Percentiles rank a stretch among this genome's conserved stretches.
Evolutionary conservation across 2,329 filamentous ascomycete species (phyloP).

Genomic region (Tolypocladium nubicola): DNA sequence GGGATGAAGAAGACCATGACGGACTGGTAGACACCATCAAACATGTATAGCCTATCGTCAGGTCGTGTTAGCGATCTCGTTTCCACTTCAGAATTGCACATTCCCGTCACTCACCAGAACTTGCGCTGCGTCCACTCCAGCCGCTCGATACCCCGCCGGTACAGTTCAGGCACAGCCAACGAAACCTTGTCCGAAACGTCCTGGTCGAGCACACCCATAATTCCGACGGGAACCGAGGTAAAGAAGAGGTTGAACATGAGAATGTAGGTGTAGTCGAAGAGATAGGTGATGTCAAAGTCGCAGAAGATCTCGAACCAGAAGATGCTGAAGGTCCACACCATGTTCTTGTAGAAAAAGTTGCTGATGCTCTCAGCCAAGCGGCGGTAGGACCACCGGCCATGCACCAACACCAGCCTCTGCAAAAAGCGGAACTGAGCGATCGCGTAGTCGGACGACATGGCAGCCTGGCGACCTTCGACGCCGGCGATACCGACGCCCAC

Average conservation of each 20-base stretch:
- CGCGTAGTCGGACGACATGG: slow-evolving; percentile 93
- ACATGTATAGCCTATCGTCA: slow-evolving; percentile 69
- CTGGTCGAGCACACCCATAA: slow-evolving; percentile 95
- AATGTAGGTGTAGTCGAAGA: slow-evolving; percentile 97
- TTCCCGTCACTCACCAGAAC: slow-evolving; percentile 63
- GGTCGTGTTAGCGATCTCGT: slow-evolving; percentile 3
- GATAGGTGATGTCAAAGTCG: slow-evolving; percentile 92
- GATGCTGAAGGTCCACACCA: slow-evolving; percentile 91
- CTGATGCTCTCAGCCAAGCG: slow-evolving; percentile 86
- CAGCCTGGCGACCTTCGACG: slow-evolving; percentile 83
- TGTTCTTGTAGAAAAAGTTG: slow-evolving; percentile 99
- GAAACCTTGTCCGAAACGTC: slow-evolving; percentile 93
- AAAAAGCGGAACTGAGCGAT: slow-evolving; percentile 91
- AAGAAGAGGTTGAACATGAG: slow-evolving; percentile 94
- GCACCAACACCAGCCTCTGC: slow-evolving; percentile 74
- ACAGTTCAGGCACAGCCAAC: slow-evolving; percentile 87
- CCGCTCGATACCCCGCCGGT: slow-evolving; percentile 89
- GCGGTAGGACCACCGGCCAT: slow-evolving; percentile 94
- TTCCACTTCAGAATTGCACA: neutral
- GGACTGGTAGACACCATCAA: slow-evolving; percentile 90
- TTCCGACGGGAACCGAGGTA: slow-evolving; percentile 85
- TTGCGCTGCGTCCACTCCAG: slow-evolving; percentile 93
- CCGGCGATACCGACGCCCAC: slow-evolving; percentile 95
- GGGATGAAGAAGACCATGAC: slow-evolving; percentile 89
- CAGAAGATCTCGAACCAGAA: slow-evolving; percentile 98